These are phyloP conservation scores for Seminavis robusta DNA, from an alignment of 108 stramenopile genomes.

Conservation along the genomic window DNA sequence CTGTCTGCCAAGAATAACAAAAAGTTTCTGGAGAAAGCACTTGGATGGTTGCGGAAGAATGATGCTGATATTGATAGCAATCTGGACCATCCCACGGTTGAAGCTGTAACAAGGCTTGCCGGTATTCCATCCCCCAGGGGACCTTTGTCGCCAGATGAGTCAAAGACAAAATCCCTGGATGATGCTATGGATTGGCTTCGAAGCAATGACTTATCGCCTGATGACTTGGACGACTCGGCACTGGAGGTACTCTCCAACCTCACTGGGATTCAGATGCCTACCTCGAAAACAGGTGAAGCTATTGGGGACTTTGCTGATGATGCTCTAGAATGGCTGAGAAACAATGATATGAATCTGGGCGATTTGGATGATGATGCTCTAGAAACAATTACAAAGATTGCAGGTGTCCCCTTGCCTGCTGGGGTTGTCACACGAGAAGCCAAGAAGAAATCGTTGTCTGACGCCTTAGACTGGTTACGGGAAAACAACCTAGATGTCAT, in stretches of 20 bases:
- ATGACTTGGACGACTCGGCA: conserved; percentile 3
- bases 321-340: too few relatives aligned
- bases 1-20: neutral
- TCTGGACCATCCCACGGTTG: conserved; percentile 2
- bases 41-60: conserved; percentile 1
- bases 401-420: neutral
- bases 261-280: neutral
- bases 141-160: neutral
- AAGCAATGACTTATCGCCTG: conserved; percentile 8
- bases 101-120: neutral
- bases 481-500: neutral
- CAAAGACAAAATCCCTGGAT: neutral
- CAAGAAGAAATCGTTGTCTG: neutral
- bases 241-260: conserved; percentile 1
- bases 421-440: neutral
- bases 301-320: too few relatives aligned
- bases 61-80: conserved; percentile 7
- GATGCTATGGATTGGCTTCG: conserved; percentile 36
- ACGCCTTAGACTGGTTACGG: neutral
- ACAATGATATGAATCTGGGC: neutral
- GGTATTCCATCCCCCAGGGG: neutral
- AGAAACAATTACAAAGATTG: neutral
- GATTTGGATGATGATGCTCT: neutral
- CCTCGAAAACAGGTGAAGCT: neutral
- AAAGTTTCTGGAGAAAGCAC: neutral